Base-by-base conservation (phyloP, 345 rosid genomes). In the Boechera stricta region DNA sequence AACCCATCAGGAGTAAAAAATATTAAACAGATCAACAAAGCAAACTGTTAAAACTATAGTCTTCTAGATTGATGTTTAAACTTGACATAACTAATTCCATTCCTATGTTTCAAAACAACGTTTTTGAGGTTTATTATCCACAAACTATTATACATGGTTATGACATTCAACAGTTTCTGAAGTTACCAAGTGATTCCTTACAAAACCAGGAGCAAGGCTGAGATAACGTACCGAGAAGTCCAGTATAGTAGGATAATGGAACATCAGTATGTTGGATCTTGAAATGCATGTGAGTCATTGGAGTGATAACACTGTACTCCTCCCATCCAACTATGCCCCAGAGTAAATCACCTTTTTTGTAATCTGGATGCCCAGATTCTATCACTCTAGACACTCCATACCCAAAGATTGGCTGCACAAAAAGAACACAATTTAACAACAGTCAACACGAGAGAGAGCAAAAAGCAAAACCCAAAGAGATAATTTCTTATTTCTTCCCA, bases 311-410 rank as follows among this genome's bases (percentile, higher is more conserved):
- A 61, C 82, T 86, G 12, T 87, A 88, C 75, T 87, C 91, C 73
- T 91, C 93, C 94, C 97, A 89, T 8, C 84, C 74, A n/a, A 86
- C 88, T 0, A 51, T 5, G 2, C 90, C 97, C 89, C 89, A 87
- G 8, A 90, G 83, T 8, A 86, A 63, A 41, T 89, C 89, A 0
- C 91, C 92, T 12, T 86, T 76, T 44, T 82, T 75, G 80, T 79
- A 88, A 47, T 84, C 78, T 33, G 90, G 84, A 79, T 89, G 80
- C 2, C 69, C 73, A 18, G 92, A 89, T 31, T 83, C 90, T 51
- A 89, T 16, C 36, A 89, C 87, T 82, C 61, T 85, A 16, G 84
- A 84, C 69, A 89, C 91, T 73, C 94, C 92, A 67, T 35, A 59
- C 38, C 83, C 83, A 41, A 4, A 10, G 11, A 80, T 61, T 31